phyloP scores from a whole-genome alignment of 1,139 yeast genomes.

The Geotrichum bryndzae region DNA sequence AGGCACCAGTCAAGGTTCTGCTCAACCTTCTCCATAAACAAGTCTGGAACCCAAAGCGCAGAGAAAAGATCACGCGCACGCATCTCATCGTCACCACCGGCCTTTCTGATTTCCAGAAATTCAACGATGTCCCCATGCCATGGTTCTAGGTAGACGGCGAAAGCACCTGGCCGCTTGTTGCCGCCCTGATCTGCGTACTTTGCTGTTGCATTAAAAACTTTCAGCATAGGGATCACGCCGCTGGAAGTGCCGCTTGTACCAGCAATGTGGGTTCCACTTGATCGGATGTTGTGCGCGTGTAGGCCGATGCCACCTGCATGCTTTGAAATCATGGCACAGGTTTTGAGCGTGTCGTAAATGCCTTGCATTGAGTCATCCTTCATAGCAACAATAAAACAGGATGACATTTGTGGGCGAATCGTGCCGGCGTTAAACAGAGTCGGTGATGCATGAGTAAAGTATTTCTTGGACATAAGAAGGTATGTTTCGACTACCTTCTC shows the following conservation, averaged over 20 bases:
- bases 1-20: constrained; percentile 65
- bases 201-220: constrained; percentile 81
- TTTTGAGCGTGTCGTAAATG: constrained; percentile 67
- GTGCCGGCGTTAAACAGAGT: constrained; percentile 79
- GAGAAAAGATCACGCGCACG: constrained; percentile 79
- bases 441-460: constrained; percentile 76
- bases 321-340: constrained; percentile 71
- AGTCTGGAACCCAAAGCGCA: constrained; percentile 78
- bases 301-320: constrained; percentile 83
- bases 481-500: constrained; percentile 61
- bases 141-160: constrained; percentile 74
- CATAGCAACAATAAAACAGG: constrained; percentile 76
- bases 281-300: constrained; percentile 68
- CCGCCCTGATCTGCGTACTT: constrained; percentile 86
- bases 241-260: constrained; percentile 73
- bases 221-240: constrained; percentile 76
- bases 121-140: constrained; percentile 81
- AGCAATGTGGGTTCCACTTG: constrained; percentile 66
- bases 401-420: constrained; percentile 66
- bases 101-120: constrained; percentile 65
- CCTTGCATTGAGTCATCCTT: constrained; percentile 78
- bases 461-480: constrained; percentile 65
- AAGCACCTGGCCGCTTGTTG: constrained; percentile 80
- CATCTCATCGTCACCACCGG: constrained; percentile 78
- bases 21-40: constrained; percentile 74